Base-by-base conservation (phyloP, 345 rosid species). In the Eucalyptus tenuipes region DNA sequence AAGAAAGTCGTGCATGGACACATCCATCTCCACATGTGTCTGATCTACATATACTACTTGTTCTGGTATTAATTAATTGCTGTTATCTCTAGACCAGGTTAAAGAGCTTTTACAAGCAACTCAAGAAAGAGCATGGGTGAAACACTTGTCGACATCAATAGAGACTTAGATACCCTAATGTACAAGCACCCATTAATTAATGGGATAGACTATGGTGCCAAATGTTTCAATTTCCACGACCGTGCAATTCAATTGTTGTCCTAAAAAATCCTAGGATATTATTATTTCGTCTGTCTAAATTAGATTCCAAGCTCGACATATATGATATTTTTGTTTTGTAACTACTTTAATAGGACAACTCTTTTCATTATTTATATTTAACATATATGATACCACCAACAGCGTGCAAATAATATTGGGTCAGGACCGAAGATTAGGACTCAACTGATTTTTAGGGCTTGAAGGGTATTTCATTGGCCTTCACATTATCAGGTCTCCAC, bases 221-320 rank as follows among this genome's bases (percentile, higher is more conserved):
- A 55, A 55, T 55, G 5, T 55, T 22, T 22, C 59, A 8, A 9
- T 53, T 22, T 53, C 59, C 59, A 53, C 1, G 1, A 53, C 11
- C 11, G 3, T 22, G 3, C 27, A 55, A 22, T 55, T 55, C 27
- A 55, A 20, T 55, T 55, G 3, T 22, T 20, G 11, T 55, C 27
- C 27, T 22, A 55, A 55, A 55, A 53, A 22, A 8, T 55, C 61
- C 27, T 55, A 55, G 9, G 27, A 55, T 55, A 9, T 20, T 53
- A 20, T 20, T 53, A 9, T 55, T 55, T 2, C 0, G 6, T 22
- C 6, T 0, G 0, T 55, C 12, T 22, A 55, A 22, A 55, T 55
- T 55, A 55, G 12, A 22, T 4, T 24, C 0, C 61, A 22, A 55
- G 12, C 29, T 55, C 61, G 0, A 55, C 59, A 53, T 22, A 53